These are phyloP conservation scores for Solanum arcanum DNA, from an alignment of 257 asterid genomes.

Conservation along the genomic window DNA sequence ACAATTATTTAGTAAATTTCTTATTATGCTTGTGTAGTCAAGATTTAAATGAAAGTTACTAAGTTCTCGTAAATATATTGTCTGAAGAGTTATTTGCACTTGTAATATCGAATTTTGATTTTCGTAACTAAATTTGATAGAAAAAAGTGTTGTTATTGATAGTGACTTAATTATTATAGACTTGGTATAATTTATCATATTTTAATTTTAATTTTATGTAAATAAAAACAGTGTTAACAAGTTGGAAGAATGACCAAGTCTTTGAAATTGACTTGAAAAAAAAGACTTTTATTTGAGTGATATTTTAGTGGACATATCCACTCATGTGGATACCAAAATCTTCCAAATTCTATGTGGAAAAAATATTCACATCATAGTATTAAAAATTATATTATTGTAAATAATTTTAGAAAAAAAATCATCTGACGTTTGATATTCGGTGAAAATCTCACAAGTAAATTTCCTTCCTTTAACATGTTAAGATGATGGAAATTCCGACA, in stretches of 20 bases:
- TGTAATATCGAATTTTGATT: too few species aligned
- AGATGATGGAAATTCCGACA: neutral
- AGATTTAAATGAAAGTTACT: neutral
- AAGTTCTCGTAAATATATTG: too few species aligned
- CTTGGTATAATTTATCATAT: neutral
- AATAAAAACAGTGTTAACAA: neutral
- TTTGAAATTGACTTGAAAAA: neutral
- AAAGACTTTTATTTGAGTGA: neutral
- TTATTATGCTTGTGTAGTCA: neutral
- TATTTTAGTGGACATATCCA: neutral
- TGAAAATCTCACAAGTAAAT: neutral
- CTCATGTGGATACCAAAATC: neutral
- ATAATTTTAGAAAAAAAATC: neutral
- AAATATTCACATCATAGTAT: neutral
- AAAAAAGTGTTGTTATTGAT: neutral
- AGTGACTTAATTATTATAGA: neutral
- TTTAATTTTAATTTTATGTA: neutral
- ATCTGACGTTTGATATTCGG: neutral
- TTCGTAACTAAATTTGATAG: neutral
- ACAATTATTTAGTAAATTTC: neutral
- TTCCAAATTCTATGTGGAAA: neutral
- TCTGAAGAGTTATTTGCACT: neutral
- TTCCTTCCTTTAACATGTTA: neutral
- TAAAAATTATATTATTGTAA: neutral
- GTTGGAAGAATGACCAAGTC: neutral